Conservation (phyloP, 306 rosid species). For the Quercus suber region DNA sequence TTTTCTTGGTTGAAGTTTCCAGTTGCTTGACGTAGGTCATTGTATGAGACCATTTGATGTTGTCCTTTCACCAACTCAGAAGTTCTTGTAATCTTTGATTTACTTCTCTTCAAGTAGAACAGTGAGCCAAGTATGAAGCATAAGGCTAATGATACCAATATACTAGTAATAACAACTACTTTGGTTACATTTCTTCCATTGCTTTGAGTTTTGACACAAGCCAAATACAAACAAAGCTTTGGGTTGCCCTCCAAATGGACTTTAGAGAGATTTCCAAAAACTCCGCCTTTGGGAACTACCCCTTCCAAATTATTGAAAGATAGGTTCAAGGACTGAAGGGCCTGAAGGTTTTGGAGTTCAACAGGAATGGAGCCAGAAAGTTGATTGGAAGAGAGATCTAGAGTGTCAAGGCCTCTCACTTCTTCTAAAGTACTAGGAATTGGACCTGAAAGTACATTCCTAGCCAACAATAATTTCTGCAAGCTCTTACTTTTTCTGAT, state of each 20-base stretch:
- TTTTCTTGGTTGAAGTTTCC: slow-evolving; percentile 44
- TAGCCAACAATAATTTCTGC: slow-evolving; percentile 41
- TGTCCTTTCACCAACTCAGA: slow-evolving; percentile 26
- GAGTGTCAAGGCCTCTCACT: slow-evolving; percentile 47
- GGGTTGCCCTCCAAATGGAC: slow-evolving; percentile 62
- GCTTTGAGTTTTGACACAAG: slow-evolving; percentile 24
- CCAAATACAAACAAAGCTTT: slow-evolving; percentile 42
- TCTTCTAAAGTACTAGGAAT: slow-evolving; percentile 53
- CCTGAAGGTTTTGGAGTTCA: slow-evolving; percentile 41
- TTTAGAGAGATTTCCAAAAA: slow-evolving; percentile 38
- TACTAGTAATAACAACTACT: slow-evolving; percentile 18
- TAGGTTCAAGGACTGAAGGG: slow-evolving; percentile 46
- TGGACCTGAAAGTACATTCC: slow-evolving; percentile 56
- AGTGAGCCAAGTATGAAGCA: slow-evolving; percentile 30
- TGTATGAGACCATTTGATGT: slow-evolving; percentile 48
- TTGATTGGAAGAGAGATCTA: slow-evolving; percentile 73
- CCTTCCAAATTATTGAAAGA: slow-evolving; percentile 71
- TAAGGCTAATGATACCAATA: slow-evolving; percentile 20
- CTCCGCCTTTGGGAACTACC: slow-evolving; percentile 46
- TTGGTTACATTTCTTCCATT: slow-evolving; percentile 22
- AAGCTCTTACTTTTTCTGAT: slow-evolving; percentile 53
- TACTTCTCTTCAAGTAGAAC: slow-evolving; percentile 30
- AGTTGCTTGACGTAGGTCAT: slow-evolving; percentile 57
- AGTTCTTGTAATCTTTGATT: slow-evolving; percentile 11
- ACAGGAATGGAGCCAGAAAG: slow-evolving; percentile 64